These are phyloP conservation scores for Hemileia vastatrix DNA, from an alignment of 1,284 basidiomycete species.

Conservation along the genomic window DNA sequence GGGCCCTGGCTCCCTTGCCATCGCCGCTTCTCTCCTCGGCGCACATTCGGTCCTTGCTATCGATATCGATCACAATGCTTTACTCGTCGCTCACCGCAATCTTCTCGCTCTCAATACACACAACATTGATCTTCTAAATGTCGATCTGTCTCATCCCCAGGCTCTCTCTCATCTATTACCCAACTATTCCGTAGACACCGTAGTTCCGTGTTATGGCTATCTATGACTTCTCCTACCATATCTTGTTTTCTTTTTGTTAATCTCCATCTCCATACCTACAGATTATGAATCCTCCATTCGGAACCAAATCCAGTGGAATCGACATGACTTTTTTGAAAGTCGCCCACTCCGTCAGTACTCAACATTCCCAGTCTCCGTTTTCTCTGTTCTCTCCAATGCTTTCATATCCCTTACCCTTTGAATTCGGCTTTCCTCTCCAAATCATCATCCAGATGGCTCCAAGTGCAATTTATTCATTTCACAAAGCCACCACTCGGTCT, in stretches of 20 bases:
- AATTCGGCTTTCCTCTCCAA: not conserved
- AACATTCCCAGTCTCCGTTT: not conserved
- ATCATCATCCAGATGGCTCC: slow-evolving; percentile 6
- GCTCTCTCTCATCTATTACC: not conserved
- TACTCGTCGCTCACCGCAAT: not conserved
- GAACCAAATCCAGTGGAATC: slow-evolving; percentile 18
- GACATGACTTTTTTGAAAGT: slow-evolving; percentile 17
- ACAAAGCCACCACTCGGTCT: slow-evolving; percentile 14
- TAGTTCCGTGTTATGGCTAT: too few species aligned
- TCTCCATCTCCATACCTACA: too few species aligned
- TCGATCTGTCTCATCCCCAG: not conserved
- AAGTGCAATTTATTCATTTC: slow-evolving; percentile 11
- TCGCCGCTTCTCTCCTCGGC: slow-evolving; percentile 1
- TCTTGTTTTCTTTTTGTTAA: too few species aligned
- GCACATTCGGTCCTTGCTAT: not conserved
- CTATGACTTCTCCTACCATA: too few species aligned
- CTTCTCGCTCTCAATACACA: not conserved
- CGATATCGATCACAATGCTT: too few species aligned
- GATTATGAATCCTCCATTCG: slow-evolving; percentile 22
- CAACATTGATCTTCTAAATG: not conserved
- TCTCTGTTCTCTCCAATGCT: not conserved
- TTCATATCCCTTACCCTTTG: not conserved
- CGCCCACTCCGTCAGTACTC: slow-evolving; percentile 4
- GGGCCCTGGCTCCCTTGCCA: slow-evolving; percentile 12
- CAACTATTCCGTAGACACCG: slow-evolving; percentile 9